Evolutionary conservation across 345 rosid genomes (phyloP), one percentile per base, ranked within the genome.

Genomic region (Hevea brasiliensis): DNA sequence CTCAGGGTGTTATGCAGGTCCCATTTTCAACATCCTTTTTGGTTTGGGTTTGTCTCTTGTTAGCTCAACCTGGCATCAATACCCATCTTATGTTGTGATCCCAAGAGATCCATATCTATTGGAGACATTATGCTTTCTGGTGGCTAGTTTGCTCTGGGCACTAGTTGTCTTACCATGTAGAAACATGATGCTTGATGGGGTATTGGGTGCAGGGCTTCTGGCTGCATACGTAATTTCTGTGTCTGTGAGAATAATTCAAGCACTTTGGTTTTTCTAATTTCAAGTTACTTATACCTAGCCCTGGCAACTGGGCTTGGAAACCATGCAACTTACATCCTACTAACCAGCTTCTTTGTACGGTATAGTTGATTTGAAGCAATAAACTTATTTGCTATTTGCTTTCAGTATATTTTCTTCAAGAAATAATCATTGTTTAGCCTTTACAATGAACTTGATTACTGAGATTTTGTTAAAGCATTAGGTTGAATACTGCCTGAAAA

Each of bases 1-100:
- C 56, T 85, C 97, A 0, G 98, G 98, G 1, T 92, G 97, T 66
- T 92, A 92, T 65, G 99, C 98, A 0, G 93, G 98, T 27, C 98
- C 97, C 0, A 75, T 94, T 56, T 94, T 94, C 81, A 92, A 90
- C 85, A 82, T 82, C 10, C 85, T 94, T 0, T 85, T 87, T 53
- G 98, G 98, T 17, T 76, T 92, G 61, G 98, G 99, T 0, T 61
- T 89, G 72, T 93, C 98, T 44, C 84, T 90, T 8, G 79, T 88
- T 70, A 79, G 78, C 1, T 82, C 91, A n/a, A 74, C 88, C 3
- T 89, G 93, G 89, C 56, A 67, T 10, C 79, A 58, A 13, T 85
- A 87, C 71, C 96, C 97, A 1, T 68, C 86, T 8, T 78, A 88
- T 14, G 69, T 88, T 50, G 62, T 73, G 21, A 81, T 92, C 70